These are phyloP conservation scores for Globisporangium orthogonon DNA, from an alignment of 352 stramenopile species.

Conservation along the genomic window DNA sequence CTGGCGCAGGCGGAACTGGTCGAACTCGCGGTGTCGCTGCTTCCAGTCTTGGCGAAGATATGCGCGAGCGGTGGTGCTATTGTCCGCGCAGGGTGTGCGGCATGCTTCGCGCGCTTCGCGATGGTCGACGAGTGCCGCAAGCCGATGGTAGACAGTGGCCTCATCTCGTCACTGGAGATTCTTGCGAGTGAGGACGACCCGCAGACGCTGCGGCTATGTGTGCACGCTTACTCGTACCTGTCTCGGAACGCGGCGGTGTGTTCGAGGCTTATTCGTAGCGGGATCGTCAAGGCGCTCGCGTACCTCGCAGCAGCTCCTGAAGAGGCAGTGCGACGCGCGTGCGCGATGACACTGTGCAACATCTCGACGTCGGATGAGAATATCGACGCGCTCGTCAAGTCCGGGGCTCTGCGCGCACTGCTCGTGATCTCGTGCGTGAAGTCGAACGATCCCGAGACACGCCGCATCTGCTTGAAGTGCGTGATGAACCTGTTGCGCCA, in stretches of 20 bases:
- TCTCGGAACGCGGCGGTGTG: conserved; percentile 43
- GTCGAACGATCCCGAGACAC: conserved; percentile 70
- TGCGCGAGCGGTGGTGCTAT: conserved; percentile 17
- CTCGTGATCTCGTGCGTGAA: conserved; percentile 81
- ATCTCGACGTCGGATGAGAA: conserved; percentile 87
- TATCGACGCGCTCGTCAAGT: conserved; percentile 85
- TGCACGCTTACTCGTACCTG: conserved; percentile 59
- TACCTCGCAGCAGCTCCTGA: conserved; percentile 62
- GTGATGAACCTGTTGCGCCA: conserved; percentile 61
- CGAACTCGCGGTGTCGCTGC: conserved; percentile 30
- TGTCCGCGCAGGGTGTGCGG: conserved; percentile 41
- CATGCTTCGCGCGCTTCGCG: conserved; percentile 64
- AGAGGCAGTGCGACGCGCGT: conserved; percentile 59
- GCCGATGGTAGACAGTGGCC: conserved; percentile 38
- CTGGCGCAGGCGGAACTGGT: conserved; percentile 32
- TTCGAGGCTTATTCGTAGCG: conserved; percentile 36
- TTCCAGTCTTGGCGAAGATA: conserved; percentile 36
- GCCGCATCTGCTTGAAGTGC: conserved; percentile 62
- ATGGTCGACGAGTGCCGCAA: conserved; percentile 47
- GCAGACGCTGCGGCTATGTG: conserved; percentile 51
- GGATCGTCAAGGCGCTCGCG: conserved; percentile 68
- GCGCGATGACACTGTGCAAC: conserved; percentile 91
- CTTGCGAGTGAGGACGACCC: conserved; percentile 45
- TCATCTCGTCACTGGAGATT: conserved; percentile 41
- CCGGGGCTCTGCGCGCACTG: conserved; percentile 84